Base-by-base conservation (phyloP, 1,284 basidiomycete species). In the Sporisorium sorghi region DNA sequence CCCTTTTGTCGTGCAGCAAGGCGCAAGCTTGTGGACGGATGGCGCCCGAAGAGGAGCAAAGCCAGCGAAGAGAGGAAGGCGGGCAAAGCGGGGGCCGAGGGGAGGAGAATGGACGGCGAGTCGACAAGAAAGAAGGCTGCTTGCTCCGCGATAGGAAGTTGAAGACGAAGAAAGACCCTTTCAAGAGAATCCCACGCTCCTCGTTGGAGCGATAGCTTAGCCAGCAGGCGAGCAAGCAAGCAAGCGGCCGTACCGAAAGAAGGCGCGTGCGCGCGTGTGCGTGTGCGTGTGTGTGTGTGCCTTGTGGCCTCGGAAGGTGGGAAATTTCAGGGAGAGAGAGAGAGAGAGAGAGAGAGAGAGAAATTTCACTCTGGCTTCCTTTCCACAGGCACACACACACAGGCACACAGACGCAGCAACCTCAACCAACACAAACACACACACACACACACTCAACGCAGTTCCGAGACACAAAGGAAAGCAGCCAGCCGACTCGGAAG, bases 181-280 rank as follows among this genome's bases (percentile, higher is more conserved):
- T n/a, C n/a, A n/a, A n/a, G n/a, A n/a, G 33, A 14, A 44, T 46
- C 28, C 17, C 43, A 30, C 44, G 26, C 8, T 46, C 17, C 28
- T 19, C 28, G 46, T 30, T 30, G 28, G 28, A 47, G 11, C 46
- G 17, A 40, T 40, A 47, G 28, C 17, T 30, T 43, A 10, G 39
- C n/a, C 39, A n/a, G 46, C 46, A 46, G 46, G n/a, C n/a, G n/a
- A n/a, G n/a, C n/a, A n/a, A 10, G 39, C n/a, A 17, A n/a, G 46
- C 46, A 46, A 28, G n/a, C 9, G 35, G 23, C 26, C 35, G 21
- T 47, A 33, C 47, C 47, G 47, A 58, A 49, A 59, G 24, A 48
- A 56, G 44, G 35, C 32, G 54, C 35, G 55, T 48, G 55, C 24
- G 46, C 26, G 33, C n/a, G 42, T 44, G 43, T n/a, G 53, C n/a